phyloP scores from a whole-genome alignment of 306 rosid genomes.

The Canavalia ensiformis region DNA sequence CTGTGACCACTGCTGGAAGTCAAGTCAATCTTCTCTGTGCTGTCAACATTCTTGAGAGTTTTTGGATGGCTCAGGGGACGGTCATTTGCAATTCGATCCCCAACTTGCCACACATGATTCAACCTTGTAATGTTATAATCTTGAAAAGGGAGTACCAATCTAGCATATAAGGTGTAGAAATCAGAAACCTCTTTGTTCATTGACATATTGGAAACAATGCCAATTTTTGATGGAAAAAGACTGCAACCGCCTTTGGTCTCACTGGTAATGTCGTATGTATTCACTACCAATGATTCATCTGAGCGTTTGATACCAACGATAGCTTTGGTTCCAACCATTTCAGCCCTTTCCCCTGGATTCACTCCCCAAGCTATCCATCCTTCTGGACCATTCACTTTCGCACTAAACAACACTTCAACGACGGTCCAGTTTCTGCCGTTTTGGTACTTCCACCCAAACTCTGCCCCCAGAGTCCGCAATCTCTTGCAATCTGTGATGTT shows the following conservation, averaged over 20 bases:
- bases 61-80: slow-evolving; percentile 57
- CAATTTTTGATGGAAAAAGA: slow-evolving; percentile 37
- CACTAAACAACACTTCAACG: slow-evolving; percentile 60
- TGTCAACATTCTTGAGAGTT: slow-evolving; percentile 65
- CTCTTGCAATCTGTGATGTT: slow-evolving; percentile 59
- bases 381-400: background rate
- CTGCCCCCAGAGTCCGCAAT: slow-evolving; percentile 66
- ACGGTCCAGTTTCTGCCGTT: background rate
- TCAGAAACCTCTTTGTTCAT: background rate
- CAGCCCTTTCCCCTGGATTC: slow-evolving; percentile 61
- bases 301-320: slow-evolving; percentile 54
- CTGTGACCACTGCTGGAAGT: background rate
- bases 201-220: background rate
- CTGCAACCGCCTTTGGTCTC: slow-evolving; percentile 64
- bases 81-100: background rate
- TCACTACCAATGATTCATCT: background rate
- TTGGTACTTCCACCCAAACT: slow-evolving; percentile 64
- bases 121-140: slow-evolving; percentile 46
- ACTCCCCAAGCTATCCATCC: slow-evolving; percentile 92
- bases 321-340: slow-evolving; percentile 89
- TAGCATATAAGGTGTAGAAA: slow-evolving; percentile 49
- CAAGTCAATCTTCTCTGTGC: slow-evolving; percentile 71
- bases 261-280: slow-evolving; percentile 52
- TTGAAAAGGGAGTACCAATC: slow-evolving; percentile 43
- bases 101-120: slow-evolving; percentile 89